These are phyloP conservation scores for Saccharomycopsis sp. DNA, from an alignment of 805 yeast species.

Conservation along the genomic window DNA sequence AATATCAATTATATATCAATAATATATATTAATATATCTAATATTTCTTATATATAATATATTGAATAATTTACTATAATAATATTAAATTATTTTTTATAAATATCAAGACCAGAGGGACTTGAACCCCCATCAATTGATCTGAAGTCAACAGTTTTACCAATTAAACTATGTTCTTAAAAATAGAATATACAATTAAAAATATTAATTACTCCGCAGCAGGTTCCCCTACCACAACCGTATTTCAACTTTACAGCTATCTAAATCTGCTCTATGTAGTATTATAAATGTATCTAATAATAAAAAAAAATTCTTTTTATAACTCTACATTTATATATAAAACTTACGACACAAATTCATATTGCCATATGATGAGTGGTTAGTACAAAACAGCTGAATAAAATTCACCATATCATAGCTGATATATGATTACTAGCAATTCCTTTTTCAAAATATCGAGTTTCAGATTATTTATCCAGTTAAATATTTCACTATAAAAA, in stretches of 20 bases:
- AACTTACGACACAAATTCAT: slow-evolving; percentile 11
- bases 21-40: no score
- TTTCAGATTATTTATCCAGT: slow-evolving; percentile 18
- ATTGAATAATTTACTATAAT: no score
- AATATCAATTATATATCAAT: no score
- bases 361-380: slow-evolving; percentile 20
- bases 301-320: not conserved
- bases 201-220: slow-evolving; percentile 17
- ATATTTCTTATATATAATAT: no score
- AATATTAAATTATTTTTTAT: no score
- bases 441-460: slow-evolving; percentile 18
- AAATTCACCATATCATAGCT: slow-evolving; percentile 18
- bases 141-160: slow-evolving; percentile 16
- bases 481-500: slow-evolving; percentile 7
- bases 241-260: slow-evolving; percentile 20
- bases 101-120: slow-evolving; percentile 15
- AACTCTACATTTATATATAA: not conserved
- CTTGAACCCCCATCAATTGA: slow-evolving; percentile 16
- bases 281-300: not conserved
- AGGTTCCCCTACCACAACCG: slow-evolving; percentile 20
- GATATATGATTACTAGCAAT: slow-evolving; percentile 20
- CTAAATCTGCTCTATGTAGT: slow-evolving; percentile 2
- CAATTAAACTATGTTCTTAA: slow-evolving; percentile 16
- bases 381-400: slow-evolving; percentile 19
- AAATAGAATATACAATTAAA: slow-evolving; percentile 5